Conservation (phyloP, 768 basidiomycete genomes). For the Crucibulum laeve region DNA sequence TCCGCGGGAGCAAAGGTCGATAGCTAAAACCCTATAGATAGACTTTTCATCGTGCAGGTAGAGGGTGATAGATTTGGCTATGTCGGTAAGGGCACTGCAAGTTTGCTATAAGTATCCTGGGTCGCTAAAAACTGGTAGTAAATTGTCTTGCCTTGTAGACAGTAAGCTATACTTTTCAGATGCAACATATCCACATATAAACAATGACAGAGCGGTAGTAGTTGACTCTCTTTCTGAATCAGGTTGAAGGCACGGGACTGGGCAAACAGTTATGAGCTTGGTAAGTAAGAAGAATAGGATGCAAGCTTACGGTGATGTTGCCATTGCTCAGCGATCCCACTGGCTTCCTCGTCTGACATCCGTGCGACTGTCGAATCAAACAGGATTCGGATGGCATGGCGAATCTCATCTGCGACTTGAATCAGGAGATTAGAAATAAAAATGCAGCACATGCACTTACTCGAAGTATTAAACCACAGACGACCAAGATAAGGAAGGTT, state of each 20-base stretch:
- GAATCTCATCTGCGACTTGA: constrained; percentile 54
- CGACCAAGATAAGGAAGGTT: constrained; percentile 69
- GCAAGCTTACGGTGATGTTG: constrained; percentile 52
- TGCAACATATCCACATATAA: constrained; percentile 81
- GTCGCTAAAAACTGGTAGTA: not conserved
- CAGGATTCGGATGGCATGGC: constrained; percentile 69
- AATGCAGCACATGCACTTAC: constrained; percentile 33
- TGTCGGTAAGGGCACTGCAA: constrained; percentile 71
- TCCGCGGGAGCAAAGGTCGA: constrained; percentile 88
- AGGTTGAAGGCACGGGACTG: constrained; percentile 63
- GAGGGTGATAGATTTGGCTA: constrained; percentile 75
- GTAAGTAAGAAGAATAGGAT: not conserved
- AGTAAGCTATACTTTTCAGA: constrained; percentile 75
- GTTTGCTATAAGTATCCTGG: not conserved
- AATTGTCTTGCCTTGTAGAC: constrained; percentile 53
- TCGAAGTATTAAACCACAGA: constrained; percentile 71
- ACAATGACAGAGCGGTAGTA: constrained; percentile 65
- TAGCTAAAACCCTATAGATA: constrained; percentile 64
- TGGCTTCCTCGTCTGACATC: constrained; percentile 65
- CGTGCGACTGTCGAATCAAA: constrained; percentile 73
- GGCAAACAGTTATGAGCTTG: not conserved
- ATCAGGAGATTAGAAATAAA: not conserved
- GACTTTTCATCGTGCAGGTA: constrained; percentile 75
- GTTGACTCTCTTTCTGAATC: constrained; percentile 54
- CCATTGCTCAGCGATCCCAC: constrained; percentile 54